Evolutionary conservation across 1,139 yeast species (phyloP), one percentile per base, ranked within the genome.

Genomic region (Candida freyschussii): DNA sequence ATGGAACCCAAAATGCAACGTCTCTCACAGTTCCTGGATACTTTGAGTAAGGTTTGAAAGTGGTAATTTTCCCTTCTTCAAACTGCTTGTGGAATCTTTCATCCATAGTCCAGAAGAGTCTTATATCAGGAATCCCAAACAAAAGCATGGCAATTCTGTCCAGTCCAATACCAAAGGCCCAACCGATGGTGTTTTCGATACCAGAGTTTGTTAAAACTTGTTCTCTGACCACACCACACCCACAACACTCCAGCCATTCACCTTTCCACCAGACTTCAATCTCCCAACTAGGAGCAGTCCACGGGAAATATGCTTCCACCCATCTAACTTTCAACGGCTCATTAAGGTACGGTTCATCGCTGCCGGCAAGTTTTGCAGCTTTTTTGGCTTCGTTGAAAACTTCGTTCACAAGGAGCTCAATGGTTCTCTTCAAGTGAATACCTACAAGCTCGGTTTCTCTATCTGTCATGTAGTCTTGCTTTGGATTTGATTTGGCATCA

Each of bases 221-320:
- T 48, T 86, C 84, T 49, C 76, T 78, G 4, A 87, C 95, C 29
- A 91, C 70, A 17, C 99, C 99, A 59, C 95, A 85, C 1, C 99
- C 99, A 54, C 96, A 86, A 57, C 95, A 79, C 62, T 91, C 99
- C 26, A 91, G 67, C 98, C 98, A 93, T 48, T 89, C 95, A 26
- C 94, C 95, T 56, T 89, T 85, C 97, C 97, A 93, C 93, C 95
- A 89, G 6, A 91, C 95, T 59, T 91, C 99, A 47, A 93, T 86
- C 53, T 91, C 97, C 91, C 95, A 91, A 21, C 96, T 85, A 6
- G 99, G 99, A 1, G 95, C 78, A 3, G 99, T 91, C 96, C 97
- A 91, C 5, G 99, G 99, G 64, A 91, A 91, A 52, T 80, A 86
- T 0, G 94, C 95, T 54, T 85, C 95, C 20, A 87, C 84, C 99